Evolutionary conservation across 148 eudicot genomes (phyloP).

Genomic region (Selenicereus undatus): DNA sequence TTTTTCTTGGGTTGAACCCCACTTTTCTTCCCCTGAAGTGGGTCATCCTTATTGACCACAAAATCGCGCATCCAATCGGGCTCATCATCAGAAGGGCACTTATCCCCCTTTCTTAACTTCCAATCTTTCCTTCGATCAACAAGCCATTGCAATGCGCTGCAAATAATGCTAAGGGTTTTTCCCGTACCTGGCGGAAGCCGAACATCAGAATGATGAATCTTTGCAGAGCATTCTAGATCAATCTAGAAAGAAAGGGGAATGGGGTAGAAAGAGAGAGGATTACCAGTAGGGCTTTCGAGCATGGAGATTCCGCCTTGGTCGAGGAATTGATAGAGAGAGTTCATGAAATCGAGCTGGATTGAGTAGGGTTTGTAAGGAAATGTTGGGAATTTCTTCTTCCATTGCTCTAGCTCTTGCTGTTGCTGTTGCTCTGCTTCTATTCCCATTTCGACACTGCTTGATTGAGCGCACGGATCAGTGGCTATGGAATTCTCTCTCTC

Average conservation of each 20-base stretch:
- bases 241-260: neutral
- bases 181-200: conserved; percentile 58
- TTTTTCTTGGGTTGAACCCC: conserved; percentile 36
- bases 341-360: conserved; percentile 89
- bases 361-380: conserved; percentile 91
- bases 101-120: conserved; percentile 13
- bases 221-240: neutral
- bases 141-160: conserved; percentile 93
- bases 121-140: conserved; percentile 45
- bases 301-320: conserved; percentile 83
- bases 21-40: conserved; percentile 32
- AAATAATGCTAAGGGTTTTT: conserved; percentile 87
- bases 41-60: conserved; percentile 39
- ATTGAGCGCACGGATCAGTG: neutral
- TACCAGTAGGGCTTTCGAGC: conserved; percentile 99
- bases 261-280: neutral
- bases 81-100: conserved; percentile 53
- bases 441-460: conserved; percentile 1
- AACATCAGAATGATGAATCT: neutral
- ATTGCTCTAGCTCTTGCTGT: conserved; percentile 34
- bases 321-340: conserved; percentile 63
- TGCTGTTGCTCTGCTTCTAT: conserved; percentile 27
- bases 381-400: conserved; percentile 64
- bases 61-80: conserved; percentile 88
- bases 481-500: conserved; percentile 2